These are phyloP conservation scores for Pichia paraexigua DNA, from an alignment of 805 yeast genomes.

Conservation along the genomic window DNA sequence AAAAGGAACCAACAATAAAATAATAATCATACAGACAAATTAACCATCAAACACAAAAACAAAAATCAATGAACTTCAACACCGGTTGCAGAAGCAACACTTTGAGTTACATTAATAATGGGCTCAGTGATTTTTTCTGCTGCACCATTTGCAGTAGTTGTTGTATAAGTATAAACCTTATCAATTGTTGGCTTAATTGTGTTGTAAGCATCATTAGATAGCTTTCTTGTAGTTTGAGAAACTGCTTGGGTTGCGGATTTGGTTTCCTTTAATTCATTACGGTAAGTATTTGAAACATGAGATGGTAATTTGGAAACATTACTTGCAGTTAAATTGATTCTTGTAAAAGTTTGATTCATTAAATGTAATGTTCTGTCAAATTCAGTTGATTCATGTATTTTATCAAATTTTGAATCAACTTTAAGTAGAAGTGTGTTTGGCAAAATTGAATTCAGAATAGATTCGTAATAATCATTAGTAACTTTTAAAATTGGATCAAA, in stretches of 20 bases:
- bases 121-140: background rate
- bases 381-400: conserved; percentile 16
- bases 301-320: conserved; percentile 23
- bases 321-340: conserved; percentile 23
- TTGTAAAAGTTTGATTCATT: conserved; percentile 20
- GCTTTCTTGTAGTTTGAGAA: conserved; percentile 30
- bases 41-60: background rate
- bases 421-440: conserved; percentile 15
- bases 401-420: conserved; percentile 8
- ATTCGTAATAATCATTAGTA: conserved; percentile 26
- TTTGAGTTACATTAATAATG: background rate
- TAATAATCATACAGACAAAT: background rate
- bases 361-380: conserved; percentile 21
- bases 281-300: conserved; percentile 27
- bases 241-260: conserved; percentile 27
- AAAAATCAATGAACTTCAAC: conserved; percentile 25
- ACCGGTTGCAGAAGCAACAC: conserved; percentile 10
- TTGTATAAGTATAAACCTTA: conserved; percentile 16
- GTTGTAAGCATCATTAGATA: conserved; percentile 30
- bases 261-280: conserved; percentile 23
- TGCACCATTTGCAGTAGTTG: background rate
- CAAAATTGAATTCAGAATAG: conserved; percentile 20
- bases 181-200: conserved; percentile 28
- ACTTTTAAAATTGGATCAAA: conserved; percentile 24
- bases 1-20: background rate